phyloP scores from a whole-genome alignment of 1,284 basidiomycete genomes.

The Xerocomus minutiporus region DNA sequence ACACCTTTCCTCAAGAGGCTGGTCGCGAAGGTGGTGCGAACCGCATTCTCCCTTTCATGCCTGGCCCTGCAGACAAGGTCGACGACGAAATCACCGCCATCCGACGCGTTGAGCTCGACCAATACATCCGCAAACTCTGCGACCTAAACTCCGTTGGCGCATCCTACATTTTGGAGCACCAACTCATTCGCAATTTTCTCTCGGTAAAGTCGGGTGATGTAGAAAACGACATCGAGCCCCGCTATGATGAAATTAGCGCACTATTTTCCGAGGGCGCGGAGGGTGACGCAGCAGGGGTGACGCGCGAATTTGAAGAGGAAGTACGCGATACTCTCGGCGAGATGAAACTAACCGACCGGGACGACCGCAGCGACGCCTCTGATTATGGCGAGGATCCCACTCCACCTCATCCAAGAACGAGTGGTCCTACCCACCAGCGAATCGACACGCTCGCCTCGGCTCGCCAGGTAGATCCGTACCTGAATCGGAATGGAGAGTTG shows the following conservation, averaged over 20 bases:
- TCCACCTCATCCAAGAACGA: constrained; percentile 19
- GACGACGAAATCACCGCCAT: constrained; percentile 84
- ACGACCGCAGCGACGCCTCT: constrained; percentile 47
- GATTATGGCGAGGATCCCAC: constrained; percentile 61
- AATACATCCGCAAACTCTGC: constrained; percentile 82
- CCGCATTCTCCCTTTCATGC: constrained; percentile 92
- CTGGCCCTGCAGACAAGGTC: constrained; percentile 82
- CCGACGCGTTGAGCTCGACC: constrained; percentile 80
- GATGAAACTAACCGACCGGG: constrained; percentile 41
- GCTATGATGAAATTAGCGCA: constrained; percentile 51
- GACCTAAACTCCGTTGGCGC: constrained; percentile 59
- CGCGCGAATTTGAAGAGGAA: constrained; percentile 37
- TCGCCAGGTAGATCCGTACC: constrained; percentile 16
- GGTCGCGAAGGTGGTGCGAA: constrained; percentile 63
- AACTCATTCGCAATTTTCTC: constrained; percentile 81
- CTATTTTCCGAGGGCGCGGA: constrained; percentile 42
- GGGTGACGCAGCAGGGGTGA: constrained; percentile 27
- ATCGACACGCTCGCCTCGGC: constrained; percentile 47
- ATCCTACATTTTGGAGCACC: constrained; percentile 79
- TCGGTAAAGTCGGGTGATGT: constrained; percentile 86
- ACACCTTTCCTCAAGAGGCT: constrained; percentile 85
- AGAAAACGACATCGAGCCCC: constrained; percentile 59
- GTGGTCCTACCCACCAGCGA: constrained; percentile 41
- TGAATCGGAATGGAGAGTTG: constrained; percentile 23
- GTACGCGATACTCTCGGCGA: constrained; percentile 46